Conservation (phyloP, 179 eudicot species). For the Pouteria campechiana region DNA sequence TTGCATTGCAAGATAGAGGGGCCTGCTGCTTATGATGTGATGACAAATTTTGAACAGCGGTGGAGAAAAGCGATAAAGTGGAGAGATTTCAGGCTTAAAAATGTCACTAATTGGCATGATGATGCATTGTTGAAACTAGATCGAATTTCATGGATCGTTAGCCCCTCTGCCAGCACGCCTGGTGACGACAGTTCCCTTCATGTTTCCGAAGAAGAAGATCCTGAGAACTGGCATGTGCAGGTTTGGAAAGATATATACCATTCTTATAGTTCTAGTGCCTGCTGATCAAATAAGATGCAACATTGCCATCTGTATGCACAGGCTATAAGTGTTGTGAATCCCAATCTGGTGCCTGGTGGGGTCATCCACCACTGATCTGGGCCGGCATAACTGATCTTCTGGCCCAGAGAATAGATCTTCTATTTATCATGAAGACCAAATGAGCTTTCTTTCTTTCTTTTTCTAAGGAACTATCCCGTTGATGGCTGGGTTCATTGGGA, state of each 20-base stretch:
- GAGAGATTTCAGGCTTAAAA: conserved; percentile 26
- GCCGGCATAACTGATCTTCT: too few relatives aligned
- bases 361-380: too few relatives aligned
- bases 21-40: conserved; percentile 80
- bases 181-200: conserved; percentile 20
- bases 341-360: too few relatives aligned
- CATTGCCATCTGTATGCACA: too few relatives aligned
- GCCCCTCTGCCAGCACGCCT: conserved; percentile 29
- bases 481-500: too few relatives aligned
- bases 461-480: too few relatives aligned
- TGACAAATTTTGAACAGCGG: conserved; percentile 69
- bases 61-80: conserved; percentile 72
- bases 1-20: conserved; percentile 73
- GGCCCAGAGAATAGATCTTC: too few relatives aligned
- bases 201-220: conserved; percentile 45
- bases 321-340: too few relatives aligned
- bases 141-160: conserved; percentile 67
- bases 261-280: too few relatives aligned
- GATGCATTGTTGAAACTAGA: conserved; percentile 57
- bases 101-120: conserved; percentile 55
- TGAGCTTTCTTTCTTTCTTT: too few relatives aligned
- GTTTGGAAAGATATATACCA: conserved; percentile 10
- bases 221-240: conserved; percentile 74
- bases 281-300: too few relatives aligned
- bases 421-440: too few relatives aligned